These are phyloP conservation scores for Phialophora chinensis DNA, from an alignment of 2,329 filamentous ascomycete genomes.

Conservation along the genomic window DNA sequence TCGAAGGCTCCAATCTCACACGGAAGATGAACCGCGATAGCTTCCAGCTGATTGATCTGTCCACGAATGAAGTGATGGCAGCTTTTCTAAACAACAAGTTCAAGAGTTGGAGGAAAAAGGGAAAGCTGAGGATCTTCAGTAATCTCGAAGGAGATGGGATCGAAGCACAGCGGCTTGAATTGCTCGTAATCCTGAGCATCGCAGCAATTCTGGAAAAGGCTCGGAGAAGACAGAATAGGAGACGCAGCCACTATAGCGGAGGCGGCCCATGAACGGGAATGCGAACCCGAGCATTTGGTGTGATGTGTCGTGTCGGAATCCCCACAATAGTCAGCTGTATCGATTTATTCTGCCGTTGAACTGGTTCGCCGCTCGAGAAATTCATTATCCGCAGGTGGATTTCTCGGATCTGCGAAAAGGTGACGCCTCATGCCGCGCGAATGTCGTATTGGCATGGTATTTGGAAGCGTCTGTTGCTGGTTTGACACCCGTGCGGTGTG, in stretches of 20 bases:
- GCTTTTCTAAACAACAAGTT: constrained; percentile 43
- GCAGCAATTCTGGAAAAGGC: constrained; percentile 22
- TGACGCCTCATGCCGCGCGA: not conserved
- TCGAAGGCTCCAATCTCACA: constrained; percentile 10
- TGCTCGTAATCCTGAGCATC: constrained; percentile 20
- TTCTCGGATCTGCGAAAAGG: not conserved
- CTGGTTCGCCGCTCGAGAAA: not conserved
- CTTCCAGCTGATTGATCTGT: constrained; percentile 46
- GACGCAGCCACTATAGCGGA: not conserved
- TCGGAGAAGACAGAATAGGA: constrained; percentile 13
- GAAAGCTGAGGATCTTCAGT: constrained; percentile 38
- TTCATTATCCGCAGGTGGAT: not conserved
- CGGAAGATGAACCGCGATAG: constrained; percentile 31
- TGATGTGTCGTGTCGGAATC: not conserved
- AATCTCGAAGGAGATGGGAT: not conserved
- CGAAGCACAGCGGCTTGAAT: constrained; percentile 9
- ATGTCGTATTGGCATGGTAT: not conserved
- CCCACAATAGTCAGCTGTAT: not conserved
- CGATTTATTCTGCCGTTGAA: not conserved
- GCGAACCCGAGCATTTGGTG: not conserved
- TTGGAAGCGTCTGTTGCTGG: not conserved
- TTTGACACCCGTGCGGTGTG: not conserved
- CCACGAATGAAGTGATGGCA: constrained; percentile 41
- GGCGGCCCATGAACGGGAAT: not conserved
- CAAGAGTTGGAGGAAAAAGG: constrained; percentile 43